Base-by-base conservation (phyloP, 2,329 filamentous ascomycete species). In the Botrytis galanthina region DNA sequence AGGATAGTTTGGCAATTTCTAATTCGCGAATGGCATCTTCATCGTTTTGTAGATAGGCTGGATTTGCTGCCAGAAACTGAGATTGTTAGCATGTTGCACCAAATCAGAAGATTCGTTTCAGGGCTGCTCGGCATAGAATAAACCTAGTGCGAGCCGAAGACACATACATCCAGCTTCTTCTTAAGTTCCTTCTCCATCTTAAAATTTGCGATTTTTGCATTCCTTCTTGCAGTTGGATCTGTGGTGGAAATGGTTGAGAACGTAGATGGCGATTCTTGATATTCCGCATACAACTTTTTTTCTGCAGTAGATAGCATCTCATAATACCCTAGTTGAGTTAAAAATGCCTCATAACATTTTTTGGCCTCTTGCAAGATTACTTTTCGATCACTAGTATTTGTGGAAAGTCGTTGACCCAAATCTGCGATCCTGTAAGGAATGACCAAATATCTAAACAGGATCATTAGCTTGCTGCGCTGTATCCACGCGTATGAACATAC, bases 171-270 rank as follows among this genome's bases (percentile, higher is more conserved):
- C n/a, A 98, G 86, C 81, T 92, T 95, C 77, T 90, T 87, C 82
- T 93, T 94, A 74, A 99, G 83, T 75, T 92, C 90, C 82, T 96
- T 97, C 82, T 98, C 96, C 70, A 93, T 89, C 78, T 89, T 91
- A 83, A 94, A 98, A 75, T 92, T 90, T 62, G 90, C 88, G 77
- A 99, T 97, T 83, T 98, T 99, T 64, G 90, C 89, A 73, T 95
- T 91, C 77, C 96, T 88, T 75, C 92, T 88, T 44, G 90, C 88
- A 32, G 91, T 88, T 6, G 93, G 88, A 82, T 93, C 81, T 37
- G 85, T 86, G 14, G 87, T 87, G 29, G 90, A 87, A 29, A 92
- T 89, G 4, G 93, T 91, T 66, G 91, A 91, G 82, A 98, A 98
- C 1, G 84, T 84, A n/a, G 86, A 84, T 4, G 91, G 91, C 37